A percentile compares a stretch with the other conserved stretches of the same genome.
Conservation (phyloP, 140 eudicot genomes). For the Stevia rebaudiana region DNA sequence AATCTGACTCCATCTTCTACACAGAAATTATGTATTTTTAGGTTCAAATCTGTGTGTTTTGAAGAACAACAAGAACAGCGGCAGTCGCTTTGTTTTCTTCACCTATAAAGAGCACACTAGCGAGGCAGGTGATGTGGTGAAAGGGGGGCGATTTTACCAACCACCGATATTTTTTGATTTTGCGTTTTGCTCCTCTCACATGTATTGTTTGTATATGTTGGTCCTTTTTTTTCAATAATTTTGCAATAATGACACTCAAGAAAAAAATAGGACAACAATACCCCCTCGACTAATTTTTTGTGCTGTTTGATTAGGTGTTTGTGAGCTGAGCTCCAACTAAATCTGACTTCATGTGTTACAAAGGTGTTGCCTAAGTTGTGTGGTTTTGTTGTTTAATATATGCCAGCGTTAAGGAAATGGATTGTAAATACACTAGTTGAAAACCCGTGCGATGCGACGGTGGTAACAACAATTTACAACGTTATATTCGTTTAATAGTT, state of each 20-base stretch:
- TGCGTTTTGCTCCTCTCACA: background rate
- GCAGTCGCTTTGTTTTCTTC: slow-evolving; percentile 20
- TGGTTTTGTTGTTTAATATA: too few relatives aligned
- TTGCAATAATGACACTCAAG: background rate
- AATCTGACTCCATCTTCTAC: slow-evolving; percentile 78
- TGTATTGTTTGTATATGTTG: background rate
- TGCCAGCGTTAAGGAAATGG: too few relatives aligned
- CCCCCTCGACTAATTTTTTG: too few relatives aligned
- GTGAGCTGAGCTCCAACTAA: too few relatives aligned
- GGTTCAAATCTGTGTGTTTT: background rate
- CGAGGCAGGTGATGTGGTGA: slow-evolving; percentile 4
- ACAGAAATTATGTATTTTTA: background rate
- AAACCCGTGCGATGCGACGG: too few relatives aligned
- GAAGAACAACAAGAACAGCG: background rate
- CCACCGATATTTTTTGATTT: slow-evolving; percentile 8
- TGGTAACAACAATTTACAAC: too few relatives aligned
- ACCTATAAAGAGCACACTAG: slow-evolving; percentile 3
- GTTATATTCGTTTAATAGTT: too few relatives aligned
- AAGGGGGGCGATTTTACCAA: slow-evolving; percentile 25
- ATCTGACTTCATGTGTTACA: too few relatives aligned
- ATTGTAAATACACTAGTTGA: too few relatives aligned
- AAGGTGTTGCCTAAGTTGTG: too few relatives aligned
- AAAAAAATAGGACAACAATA: too few relatives aligned
- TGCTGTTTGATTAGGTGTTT: too few relatives aligned
- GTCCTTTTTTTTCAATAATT: background rate